A percentile compares a stretch with the other conserved stretches of the same genome.
Evolutionary conservation across 2,329 filamentous ascomycete genomes (phyloP).

Genomic region (Coleophoma cylindrospora): DNA sequence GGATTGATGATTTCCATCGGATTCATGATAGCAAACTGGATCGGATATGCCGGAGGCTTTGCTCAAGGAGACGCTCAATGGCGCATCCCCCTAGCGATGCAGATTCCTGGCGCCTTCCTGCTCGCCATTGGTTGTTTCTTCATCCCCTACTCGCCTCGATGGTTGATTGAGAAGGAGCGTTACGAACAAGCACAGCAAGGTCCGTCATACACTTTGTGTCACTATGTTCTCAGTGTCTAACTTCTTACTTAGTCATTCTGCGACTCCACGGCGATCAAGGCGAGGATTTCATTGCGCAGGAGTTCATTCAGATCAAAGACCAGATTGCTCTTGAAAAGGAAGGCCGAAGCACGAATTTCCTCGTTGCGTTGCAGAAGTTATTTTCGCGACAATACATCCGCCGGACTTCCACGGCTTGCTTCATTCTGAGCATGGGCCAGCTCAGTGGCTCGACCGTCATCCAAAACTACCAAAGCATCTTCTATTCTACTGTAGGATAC

Average conservation of each 20-base stretch:
- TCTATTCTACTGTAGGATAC: slow-evolving; percentile 30
- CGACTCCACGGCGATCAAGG: slow-evolving; percentile 16
- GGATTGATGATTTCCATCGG: slow-evolving; percentile 31
- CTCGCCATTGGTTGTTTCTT: slow-evolving; percentile 9
- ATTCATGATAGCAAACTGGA: slow-evolving; percentile 33
- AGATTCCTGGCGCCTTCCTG: slow-evolving; percentile 19
- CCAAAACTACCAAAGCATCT: slow-evolving; percentile 31
- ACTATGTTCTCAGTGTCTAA: not conserved
- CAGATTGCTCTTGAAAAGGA: slow-evolving; percentile 24
- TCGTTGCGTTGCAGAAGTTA: slow-evolving; percentile 12
- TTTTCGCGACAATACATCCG: slow-evolving; percentile 24
- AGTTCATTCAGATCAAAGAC: slow-evolving; percentile 23
- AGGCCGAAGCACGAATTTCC: slow-evolving; percentile 13
- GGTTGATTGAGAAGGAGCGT: slow-evolving; percentile 7
- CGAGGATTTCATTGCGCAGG: slow-evolving; percentile 16
- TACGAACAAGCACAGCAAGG: slow-evolving; percentile 5
- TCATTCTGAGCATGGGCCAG: slow-evolving; percentile 29
- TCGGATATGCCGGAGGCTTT: slow-evolving; percentile 32
- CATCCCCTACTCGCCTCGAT: slow-evolving; percentile 14
- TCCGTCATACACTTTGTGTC: not conserved
- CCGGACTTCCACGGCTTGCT: slow-evolving; percentile 26
- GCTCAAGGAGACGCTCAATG: slow-evolving; percentile 25
- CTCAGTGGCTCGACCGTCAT: slow-evolving; percentile 30
- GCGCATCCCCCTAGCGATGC: slow-evolving; percentile 29
- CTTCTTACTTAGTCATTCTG: slow-evolving; percentile 7